These are phyloP conservation scores for Cynanchum wilfordii DNA, from an alignment of 257 asterid genomes.

Conservation along the genomic window DNA sequence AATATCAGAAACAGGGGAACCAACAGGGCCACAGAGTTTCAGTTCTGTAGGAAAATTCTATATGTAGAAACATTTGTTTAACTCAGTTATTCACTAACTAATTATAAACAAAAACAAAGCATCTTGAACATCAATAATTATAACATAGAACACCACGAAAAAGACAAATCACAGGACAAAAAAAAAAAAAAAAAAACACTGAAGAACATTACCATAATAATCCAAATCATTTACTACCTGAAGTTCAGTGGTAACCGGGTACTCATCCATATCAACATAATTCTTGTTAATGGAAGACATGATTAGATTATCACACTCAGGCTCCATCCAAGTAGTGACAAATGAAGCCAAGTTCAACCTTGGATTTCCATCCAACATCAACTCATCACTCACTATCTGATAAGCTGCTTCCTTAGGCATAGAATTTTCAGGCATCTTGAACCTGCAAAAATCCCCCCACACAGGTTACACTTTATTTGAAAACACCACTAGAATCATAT, in stretches of 20 bases:
- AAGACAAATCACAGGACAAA: too few species aligned
- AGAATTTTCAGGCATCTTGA: conserved; percentile 39
- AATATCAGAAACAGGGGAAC: too few species aligned
- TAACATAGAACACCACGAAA: too few species aligned
- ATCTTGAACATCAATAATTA: too few species aligned
- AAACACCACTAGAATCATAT: too few species aligned
- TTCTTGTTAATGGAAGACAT: conserved; percentile 60
- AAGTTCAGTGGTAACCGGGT: conserved; percentile 80
- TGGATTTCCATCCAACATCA: conserved; percentile 77
- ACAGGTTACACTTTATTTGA: neutral
- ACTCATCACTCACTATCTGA: conserved; percentile 63
- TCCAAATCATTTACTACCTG: conserved; percentile 35
- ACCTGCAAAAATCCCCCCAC: conserved; percentile 18
- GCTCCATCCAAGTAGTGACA: conserved; percentile 87
- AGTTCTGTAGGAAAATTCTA: too few species aligned
- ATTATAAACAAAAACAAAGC: too few species aligned
- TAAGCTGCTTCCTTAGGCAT: conserved; percentile 80
- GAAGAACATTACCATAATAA: neutral
- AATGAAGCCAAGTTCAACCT: conserved; percentile 72
- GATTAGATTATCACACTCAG: conserved; percentile 64
- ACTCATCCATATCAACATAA: conserved; percentile 75
- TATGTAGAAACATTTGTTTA: too few species aligned
- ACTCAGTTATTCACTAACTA: too few species aligned
- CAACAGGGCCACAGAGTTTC: too few species aligned
- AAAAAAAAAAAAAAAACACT: too few species aligned